Conservation (phyloP, 371 early-diverging fungal species). For the Choanephora cucurbitarum region DNA sequence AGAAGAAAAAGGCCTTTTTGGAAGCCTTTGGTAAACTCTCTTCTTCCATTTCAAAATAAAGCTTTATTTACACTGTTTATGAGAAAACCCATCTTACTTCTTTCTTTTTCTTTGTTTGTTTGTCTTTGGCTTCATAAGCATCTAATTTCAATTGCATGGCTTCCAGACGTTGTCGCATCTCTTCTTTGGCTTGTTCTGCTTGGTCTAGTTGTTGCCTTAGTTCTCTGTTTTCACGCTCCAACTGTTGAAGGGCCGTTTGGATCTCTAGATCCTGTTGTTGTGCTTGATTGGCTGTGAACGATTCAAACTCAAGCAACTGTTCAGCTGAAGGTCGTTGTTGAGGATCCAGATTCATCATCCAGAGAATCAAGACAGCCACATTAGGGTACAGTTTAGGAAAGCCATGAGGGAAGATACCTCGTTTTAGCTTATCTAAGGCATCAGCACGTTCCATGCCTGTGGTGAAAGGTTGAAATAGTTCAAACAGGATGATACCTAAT, state of each 20-base stretch:
- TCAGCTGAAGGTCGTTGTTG: slow-evolving; percentile 68
- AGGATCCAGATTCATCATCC: slow-evolving; percentile 80
- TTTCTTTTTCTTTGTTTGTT: slow-evolving; percentile 6
- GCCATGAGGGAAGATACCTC: slow-evolving; percentile 71
- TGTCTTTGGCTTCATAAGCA: not conserved
- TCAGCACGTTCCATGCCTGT: slow-evolving; percentile 72
- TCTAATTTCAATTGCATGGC: slow-evolving; percentile 18
- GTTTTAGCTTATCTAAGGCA: slow-evolving; percentile 61
- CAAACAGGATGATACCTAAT: slow-evolving; percentile 72
- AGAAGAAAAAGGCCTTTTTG: slow-evolving; percentile 43
- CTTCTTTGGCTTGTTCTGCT: slow-evolving; percentile 16
- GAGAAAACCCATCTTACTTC: slow-evolving; percentile 16
- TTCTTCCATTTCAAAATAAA: slow-evolving; percentile 29
- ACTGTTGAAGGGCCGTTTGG: slow-evolving; percentile 22
- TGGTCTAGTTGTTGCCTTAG: slow-evolving; percentile 32
- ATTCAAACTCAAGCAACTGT: slow-evolving; percentile 73
- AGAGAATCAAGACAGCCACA: slow-evolving; percentile 68
- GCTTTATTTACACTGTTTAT: not conserved
- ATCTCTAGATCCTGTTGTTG: slow-evolving; percentile 24
- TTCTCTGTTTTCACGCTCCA: slow-evolving; percentile 32
- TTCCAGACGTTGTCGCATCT: slow-evolving; percentile 19
- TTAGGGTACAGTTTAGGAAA: slow-evolving; percentile 76
- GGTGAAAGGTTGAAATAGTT: slow-evolving; percentile 64
- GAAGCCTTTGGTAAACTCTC: slow-evolving; percentile 42
- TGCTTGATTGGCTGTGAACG: slow-evolving; percentile 40